Evolutionary conservation across 345 rosid genomes (phyloP), one percentile per base, ranked within the genome.

Genomic region (Erodium maritimum): DNA sequence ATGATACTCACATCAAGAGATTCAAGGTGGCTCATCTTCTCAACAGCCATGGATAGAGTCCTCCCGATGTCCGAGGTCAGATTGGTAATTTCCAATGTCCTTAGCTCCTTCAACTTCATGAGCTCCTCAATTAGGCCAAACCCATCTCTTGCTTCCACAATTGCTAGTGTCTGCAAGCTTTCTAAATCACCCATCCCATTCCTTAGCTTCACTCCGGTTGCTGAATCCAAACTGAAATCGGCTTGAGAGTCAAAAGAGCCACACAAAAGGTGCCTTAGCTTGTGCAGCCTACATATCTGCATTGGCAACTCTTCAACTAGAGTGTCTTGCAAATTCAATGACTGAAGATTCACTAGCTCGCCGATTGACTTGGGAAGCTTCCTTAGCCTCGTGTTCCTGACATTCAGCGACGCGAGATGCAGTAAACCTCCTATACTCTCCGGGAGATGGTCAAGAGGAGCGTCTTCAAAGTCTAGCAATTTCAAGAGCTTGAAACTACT

Each of bases 341-440:
- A 19, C 19, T 60, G 21, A 16, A 60, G 55, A n/a, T 51, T 60
- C 10, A 6, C 12, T n/a, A 60, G 54, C 55, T 50, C 50, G 13
- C 54, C 63, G 23, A 60, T 60, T 19, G 55, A 9, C n/a, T 17
- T 50, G 3, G 63, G 45, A 22, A 60, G 42, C 25, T 50, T 24
- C 45, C 23, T 60, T 13, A 60, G 10, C 13, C 46, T 17, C 18
- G 63, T 60, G 19, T 17, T 5, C 19, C 55, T 50, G 54, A 60
- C 16, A 18, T 50, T 50, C 13, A 60, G 23, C n/a, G 46, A 60
- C 21, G 14, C 21, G 55, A 60, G 17, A 50, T 60, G 53, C 16
- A 3, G 19, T 14, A 60, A 23, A 9, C 20, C 17, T 19, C 20
- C 55, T 21, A 50, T 17, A 1, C 46, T 34, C 10, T 60, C 16